phyloP scores from a whole-genome alignment of 345 rosid species.

The Theobroma cacao region DNA sequence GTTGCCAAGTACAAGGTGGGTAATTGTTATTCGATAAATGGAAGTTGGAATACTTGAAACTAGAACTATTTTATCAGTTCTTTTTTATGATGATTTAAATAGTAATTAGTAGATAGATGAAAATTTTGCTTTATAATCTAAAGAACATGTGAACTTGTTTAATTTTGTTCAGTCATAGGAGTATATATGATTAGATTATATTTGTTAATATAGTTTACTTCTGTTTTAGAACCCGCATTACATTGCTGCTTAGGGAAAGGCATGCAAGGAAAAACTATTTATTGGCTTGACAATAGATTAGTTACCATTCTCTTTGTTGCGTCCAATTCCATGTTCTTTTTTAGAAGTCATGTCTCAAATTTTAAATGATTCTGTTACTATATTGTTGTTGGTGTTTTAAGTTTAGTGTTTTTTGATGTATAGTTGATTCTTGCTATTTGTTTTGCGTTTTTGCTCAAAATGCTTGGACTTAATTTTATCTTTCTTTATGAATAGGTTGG shows the following conservation, averaged over 20 bases:
- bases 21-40: not conserved
- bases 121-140: not conserved
- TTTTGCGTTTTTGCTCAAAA: not conserved
- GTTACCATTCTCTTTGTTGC: not conserved
- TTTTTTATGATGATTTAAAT: not conserved
- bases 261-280: not conserved
- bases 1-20: slow-evolving; percentile 91
- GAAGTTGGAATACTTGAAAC: not conserved
- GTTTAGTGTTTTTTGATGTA: not conserved
- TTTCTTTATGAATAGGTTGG: slow-evolving; percentile 55
- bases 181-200: no score
- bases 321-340: not conserved
- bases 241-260: no score
- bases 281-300: not conserved
- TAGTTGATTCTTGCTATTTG: not conserved
- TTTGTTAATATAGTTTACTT: not conserved
- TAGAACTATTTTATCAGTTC: not conserved
- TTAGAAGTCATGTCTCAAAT: no score
- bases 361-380: not conserved
- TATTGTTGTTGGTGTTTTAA: not conserved
- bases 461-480: not conserved
- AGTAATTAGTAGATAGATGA: not conserved
- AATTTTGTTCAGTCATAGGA: not conserved
- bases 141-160: not conserved
- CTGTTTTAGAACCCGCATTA: not conserved